phyloP scores from a whole-genome alignment of 75 land plant genomes.

The Ceratopteris richardii region DNA sequence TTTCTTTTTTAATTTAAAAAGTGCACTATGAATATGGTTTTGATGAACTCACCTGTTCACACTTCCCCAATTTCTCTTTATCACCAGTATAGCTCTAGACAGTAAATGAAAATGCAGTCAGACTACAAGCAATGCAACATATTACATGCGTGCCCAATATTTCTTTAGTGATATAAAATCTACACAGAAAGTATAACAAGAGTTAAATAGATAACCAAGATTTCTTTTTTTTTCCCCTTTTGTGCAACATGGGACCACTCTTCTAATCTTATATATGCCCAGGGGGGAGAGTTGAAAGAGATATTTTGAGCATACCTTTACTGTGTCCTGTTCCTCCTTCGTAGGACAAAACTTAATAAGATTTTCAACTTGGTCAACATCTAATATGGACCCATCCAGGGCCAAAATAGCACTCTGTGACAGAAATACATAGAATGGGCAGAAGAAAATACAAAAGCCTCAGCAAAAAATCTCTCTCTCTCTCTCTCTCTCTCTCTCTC shows the following conservation, averaged over 20 bases:
- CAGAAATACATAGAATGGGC: too few relatives aligned
- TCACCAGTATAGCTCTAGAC: conserved; percentile 68
- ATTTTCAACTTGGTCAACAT: conserved; percentile 86
- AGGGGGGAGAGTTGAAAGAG: neutral
- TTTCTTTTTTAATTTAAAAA: neutral
- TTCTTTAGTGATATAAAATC: too few relatives aligned
- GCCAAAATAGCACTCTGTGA: conserved; percentile 69
- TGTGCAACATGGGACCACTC: too few relatives aligned
- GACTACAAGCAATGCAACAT: too few relatives aligned
- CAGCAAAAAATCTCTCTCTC: too few relatives aligned
- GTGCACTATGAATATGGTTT: neutral
- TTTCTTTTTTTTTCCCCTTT: too few relatives aligned
- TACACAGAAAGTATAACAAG: too few relatives aligned
- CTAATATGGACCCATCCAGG: conserved; percentile 76
- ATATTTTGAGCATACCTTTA: conserved; percentile 46
- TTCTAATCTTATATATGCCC: too few relatives aligned
- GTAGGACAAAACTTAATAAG: conserved; percentile 89
- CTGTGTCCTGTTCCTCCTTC: conserved; percentile 83
- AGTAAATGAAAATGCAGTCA: too few relatives aligned
- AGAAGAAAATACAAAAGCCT: conserved; percentile 2
- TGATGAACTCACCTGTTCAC: conserved; percentile 64
- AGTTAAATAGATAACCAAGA: too few relatives aligned
- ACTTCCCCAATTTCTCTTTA: conserved; percentile 63
- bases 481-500: too few relatives aligned
- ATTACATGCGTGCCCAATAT: neutral